Base-by-base conservation (phyloP, 1,284 basidiomycete genomes). In the Sutorius eximius region DNA sequence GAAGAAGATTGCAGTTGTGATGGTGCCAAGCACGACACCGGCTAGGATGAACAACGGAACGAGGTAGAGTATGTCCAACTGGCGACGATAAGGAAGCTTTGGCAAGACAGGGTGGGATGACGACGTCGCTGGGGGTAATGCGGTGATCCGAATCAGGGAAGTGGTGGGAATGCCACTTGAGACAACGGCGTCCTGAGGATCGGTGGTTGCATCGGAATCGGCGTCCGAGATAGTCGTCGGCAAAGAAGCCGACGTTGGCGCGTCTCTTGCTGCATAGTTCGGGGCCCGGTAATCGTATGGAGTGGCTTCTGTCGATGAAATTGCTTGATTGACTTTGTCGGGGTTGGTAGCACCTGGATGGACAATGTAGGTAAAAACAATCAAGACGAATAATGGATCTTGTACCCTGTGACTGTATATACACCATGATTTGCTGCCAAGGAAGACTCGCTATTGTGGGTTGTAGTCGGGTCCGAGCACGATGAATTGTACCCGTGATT, bases 401-500 rank as follows among this genome's bases (percentile, higher is more conserved):
- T 36, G 43, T 59, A 64, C 61, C 57, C 12, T 16, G 29, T 22
- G 57, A 38, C 2, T n/a, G 40, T 57, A 67, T 65, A 48, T 67
- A 61, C 55, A 57, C 29, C 56, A 65, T 60, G 22, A 3, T 41
- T 34, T 45, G 27, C 27, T 29, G 24, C 20, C 9, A 15, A 18
- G 30, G 10, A 24, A 34, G 24, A 12, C 27, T 45, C 18, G 47
- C 37, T 67, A 70, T 61, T 57, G 62, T 29, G 58, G 59, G 38
- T 55, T 58, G 50, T 62, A 62, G 51, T 73, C 67, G 3, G 72
- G 72, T n/a, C 69, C 71, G 2, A 77, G 73, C 15, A 74, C 63
- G 52, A 79, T 65, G 42, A 73, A 56, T 24, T 64, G 64, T 9
- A 85, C 73, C 32, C 83, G 76, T 38, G 80, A 83, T 68, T 89